These are phyloP conservation scores for Penicillium angulare DNA, from an alignment of 495 filamentous ascomycete genomes.

Conservation along the genomic window DNA sequence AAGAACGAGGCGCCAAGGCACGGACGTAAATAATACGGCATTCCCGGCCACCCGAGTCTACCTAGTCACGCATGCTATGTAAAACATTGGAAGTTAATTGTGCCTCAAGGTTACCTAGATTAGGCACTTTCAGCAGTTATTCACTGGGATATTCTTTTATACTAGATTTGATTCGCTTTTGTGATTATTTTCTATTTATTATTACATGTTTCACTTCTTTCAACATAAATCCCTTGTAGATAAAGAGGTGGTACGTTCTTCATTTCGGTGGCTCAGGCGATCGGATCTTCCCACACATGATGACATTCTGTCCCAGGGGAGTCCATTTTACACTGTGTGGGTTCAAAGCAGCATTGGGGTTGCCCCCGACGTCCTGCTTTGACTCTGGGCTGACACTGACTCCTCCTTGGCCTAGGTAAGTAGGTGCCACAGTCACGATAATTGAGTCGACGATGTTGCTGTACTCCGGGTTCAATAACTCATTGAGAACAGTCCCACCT, in stretches of 20 bases:
- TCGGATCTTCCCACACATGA: constrained; percentile 67
- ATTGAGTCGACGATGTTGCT: constrained; percentile 66
- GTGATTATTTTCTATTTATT: no score
- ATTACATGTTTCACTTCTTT: no score
- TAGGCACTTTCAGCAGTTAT: no score
- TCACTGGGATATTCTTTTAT: no score
- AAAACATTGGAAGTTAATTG: no score
- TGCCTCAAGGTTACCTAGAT: no score
- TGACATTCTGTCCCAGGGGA: constrained; percentile 71
- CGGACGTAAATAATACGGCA: constrained; percentile 20
- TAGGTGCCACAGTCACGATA: constrained; percentile 81
- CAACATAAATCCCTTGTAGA: neutral
- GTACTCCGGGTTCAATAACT: constrained; percentile 62
- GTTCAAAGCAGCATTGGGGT: constrained; percentile 55
- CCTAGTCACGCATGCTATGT: no score
- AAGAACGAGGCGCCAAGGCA: constrained; percentile 8
- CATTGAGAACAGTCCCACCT: constrained; percentile 73
- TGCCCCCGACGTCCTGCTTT: constrained; percentile 46
- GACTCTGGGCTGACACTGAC: constrained; percentile 66
- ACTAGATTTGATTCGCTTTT: no score
- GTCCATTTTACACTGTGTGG: constrained; percentile 69
- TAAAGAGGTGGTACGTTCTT: neutral
- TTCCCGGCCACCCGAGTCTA: constrained; percentile 11
- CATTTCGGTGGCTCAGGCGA: no score
- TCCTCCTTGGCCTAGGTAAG: constrained; percentile 76